A percentile compares a stretch with the other conserved stretches of the same genome.
Evolutionary conservation across 106 monocot species (phyloP).

Genomic region (Gastrodia elata): DNA sequence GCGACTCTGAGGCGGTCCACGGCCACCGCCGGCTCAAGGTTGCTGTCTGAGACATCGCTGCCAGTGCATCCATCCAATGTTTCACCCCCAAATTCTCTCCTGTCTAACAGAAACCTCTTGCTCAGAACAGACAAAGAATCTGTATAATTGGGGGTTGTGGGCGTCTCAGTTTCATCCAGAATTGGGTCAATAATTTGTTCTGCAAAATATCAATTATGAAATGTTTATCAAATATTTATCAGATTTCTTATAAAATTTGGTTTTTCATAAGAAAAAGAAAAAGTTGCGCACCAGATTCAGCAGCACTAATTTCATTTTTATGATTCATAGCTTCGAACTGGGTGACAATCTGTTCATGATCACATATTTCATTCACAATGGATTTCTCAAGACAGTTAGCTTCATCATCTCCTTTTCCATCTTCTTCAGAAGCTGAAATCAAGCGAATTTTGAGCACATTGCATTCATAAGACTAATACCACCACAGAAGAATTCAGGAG

Average conservation of each 20-base stretch:
- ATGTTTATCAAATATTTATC: neutral
- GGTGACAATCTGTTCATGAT: conserved; percentile 26
- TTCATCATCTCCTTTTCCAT: conserved; percentile 19
- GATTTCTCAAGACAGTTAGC: conserved; percentile 37
- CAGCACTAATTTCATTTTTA: neutral
- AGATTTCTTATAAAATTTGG: neutral
- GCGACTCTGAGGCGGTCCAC: conserved; percentile 61
- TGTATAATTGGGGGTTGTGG: conserved; percentile 24
- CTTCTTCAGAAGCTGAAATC: conserved; percentile 30
- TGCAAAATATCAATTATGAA: conserved; percentile 1
- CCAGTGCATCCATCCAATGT: conserved; percentile 63
- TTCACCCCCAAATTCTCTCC: conserved; percentile 40
- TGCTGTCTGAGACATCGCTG: conserved; percentile 49
- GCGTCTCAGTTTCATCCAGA: conserved; percentile 47
- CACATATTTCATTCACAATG: conserved; percentile 65
- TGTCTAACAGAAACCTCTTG: conserved; percentile 23
- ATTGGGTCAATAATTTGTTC: conserved; percentile 10
- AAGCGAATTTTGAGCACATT: neutral
- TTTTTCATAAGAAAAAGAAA: neutral
- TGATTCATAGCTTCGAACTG: neutral
- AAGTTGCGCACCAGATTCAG: conserved; percentile 20
- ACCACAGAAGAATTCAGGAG: neutral
- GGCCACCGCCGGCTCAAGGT: conserved; percentile 26
- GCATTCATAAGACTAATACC: neutral
- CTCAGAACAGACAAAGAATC: neutral